Percentiles rank a stretch among this genome's conserved stretches.
Evolutionary conservation across 495 filamentous ascomycete species (phyloP).

Genomic region (Aspergillus sparsus): DNA sequence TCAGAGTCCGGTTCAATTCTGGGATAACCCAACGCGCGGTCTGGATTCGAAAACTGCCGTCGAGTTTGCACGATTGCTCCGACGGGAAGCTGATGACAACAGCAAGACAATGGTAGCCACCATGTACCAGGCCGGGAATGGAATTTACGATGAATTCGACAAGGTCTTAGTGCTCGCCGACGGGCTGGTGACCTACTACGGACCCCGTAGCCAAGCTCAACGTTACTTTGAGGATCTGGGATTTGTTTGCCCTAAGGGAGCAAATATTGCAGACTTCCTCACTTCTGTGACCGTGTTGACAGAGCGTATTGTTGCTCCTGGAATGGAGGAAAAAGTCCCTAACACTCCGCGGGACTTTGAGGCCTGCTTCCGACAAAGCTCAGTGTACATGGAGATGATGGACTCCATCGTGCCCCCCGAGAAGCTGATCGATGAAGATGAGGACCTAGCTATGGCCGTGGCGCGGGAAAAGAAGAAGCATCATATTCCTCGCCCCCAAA

Average conservation of each 20-base stretch:
- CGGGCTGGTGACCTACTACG: conserved; percentile 78
- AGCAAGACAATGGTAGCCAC: conserved; percentile 69
- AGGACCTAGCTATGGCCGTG: conserved; percentile 43
- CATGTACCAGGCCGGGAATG: conserved; percentile 81
- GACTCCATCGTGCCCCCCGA: conserved; percentile 60
- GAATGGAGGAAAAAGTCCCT: conserved; percentile 66
- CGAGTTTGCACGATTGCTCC: conserved; percentile 72
- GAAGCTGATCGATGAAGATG: conserved; percentile 43
- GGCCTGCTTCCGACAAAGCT: conserved; percentile 65
- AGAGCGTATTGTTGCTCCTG: conserved; percentile 64
- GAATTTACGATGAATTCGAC: conserved; percentile 75
- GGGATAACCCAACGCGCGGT: conserved; percentile 81
- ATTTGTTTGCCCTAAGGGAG: conserved; percentile 66
- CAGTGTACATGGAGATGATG: conserved; percentile 62
- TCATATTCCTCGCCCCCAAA: conserved; percentile 40
- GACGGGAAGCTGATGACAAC: conserved; percentile 64
- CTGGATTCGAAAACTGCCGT: conserved; percentile 78
- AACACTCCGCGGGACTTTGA: conserved; percentile 78
- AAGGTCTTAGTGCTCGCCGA: conserved; percentile 78
- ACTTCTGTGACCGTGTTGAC: conserved; percentile 73
- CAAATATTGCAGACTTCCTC: conserved; percentile 76
- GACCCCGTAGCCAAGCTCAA: conserved; percentile 58
- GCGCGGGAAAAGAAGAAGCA: conserved; percentile 56
- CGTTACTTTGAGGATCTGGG: conserved; percentile 72
- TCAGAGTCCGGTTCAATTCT: conserved; percentile 76